Evolutionary conservation across 163 green algal genomes (phyloP).

Genomic region (Scenedesmus sp.): DNA sequence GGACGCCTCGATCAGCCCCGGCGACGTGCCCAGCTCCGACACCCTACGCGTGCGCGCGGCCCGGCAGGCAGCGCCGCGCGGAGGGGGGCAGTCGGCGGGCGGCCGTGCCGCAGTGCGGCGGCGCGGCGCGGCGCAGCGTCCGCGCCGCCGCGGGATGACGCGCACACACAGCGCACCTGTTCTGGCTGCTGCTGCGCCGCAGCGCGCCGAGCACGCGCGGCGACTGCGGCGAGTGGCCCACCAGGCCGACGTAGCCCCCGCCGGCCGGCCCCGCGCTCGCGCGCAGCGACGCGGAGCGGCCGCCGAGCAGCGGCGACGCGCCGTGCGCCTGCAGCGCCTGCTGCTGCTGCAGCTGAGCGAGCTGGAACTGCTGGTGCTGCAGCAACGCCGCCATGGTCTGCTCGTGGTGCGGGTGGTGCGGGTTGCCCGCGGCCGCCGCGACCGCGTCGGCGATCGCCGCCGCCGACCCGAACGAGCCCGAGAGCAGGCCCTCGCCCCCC

Average conservation of each 20-base stretch:
- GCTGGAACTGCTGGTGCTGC: conserved; percentile 28
- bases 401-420: conserved; percentile 31
- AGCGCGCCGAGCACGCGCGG: not conserved
- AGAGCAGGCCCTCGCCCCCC: not conserved
- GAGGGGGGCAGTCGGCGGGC: no score
- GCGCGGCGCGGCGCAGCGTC: no score
- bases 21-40: conserved; percentile 4
- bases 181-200: not conserved
- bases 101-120: no score
- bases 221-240: not conserved
- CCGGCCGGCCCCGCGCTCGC: not conserved
- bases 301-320: not conserved
- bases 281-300: no score
- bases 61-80: no score
- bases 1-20: not conserved
- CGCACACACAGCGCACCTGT: not conserved
- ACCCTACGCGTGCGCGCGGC: not conserved
- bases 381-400: conserved; percentile 24
- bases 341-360: conserved; percentile 19
- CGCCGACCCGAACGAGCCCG: conserved; percentile 24
- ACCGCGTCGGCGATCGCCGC: not conserved
- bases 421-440: conserved; percentile 32
- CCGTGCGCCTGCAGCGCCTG: conserved; percentile 13
- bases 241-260: not conserved
- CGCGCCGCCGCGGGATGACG: no score